Base-by-base conservation (phyloP, 495 filamentous ascomycete species). In the Opeltia flavorubescens region DNA sequence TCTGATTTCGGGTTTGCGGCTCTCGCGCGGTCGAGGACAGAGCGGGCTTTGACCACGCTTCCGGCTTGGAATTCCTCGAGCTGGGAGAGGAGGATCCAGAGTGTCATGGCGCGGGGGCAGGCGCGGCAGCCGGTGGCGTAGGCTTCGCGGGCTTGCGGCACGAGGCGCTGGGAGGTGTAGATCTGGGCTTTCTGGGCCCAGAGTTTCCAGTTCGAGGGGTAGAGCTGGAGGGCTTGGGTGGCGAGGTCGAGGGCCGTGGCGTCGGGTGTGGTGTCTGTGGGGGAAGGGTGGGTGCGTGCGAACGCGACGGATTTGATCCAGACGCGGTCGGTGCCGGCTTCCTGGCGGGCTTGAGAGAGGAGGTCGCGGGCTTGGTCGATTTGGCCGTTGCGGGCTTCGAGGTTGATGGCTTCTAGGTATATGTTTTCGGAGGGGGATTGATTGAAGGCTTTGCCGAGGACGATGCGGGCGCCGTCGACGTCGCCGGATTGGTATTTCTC, bases 171-270 rank as follows among this genome's bases (percentile, higher is more conserved):
- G 13, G 75, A 66, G 54, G 94, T 84, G 72, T 96, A 99, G 50
- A 96, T 86, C 54, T 99, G 91, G 3, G 93, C 91, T 65, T 96
- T 99, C 69, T 94, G 86, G 85, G 95, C 95, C 81, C 87, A 94
- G 9, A 99, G 74, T 60, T 95, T 95, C 45, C 85, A 78, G 1
- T 81, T 76, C 40, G 77, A 76, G 9, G 93, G 89, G 63, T 91
- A 96, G n/a, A 85, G 68, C 46, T 86, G 80, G 0, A 99, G 70
- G 24, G 81, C 93, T 57, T 94, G 77, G 54, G 82, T 86, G 50
- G 86, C 87, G 5, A 96, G 77, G 52, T 94, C 79, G 3, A 99
- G 70, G 0, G 89, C 84, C 0, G 78, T 80, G 29, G 91, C 82
- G 33, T 71, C 69, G 52, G 91, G 80, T 29, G 81, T 82, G 29